A percentile compares a stretch with the other conserved stretches of the same genome.
Conservation (phyloP, 2,329 filamentous ascomycete genomes). For the Rasamsonia emersonii region DNA sequence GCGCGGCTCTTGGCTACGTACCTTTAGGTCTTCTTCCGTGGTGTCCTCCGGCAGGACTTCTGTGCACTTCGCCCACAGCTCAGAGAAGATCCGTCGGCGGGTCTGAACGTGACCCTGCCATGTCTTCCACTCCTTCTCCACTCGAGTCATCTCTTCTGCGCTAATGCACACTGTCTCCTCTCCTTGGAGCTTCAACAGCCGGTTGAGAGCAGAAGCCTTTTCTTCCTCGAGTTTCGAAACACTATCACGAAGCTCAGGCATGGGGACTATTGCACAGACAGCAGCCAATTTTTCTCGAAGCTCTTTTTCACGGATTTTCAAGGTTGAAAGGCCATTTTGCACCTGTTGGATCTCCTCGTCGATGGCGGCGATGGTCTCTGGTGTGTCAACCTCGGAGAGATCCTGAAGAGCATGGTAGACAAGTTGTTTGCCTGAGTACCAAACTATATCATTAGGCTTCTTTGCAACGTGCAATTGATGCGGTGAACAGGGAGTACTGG, state of each 20-base stretch:
- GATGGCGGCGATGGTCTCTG: constrained; percentile 42
- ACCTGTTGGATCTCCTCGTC: constrained; percentile 42
- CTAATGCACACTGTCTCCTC: constrained; percentile 35
- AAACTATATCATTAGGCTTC: background rate
- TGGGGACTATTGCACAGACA: constrained; percentile 42
- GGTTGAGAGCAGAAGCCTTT: constrained; percentile 30
- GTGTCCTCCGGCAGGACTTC: constrained; percentile 41
- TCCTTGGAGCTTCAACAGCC: constrained; percentile 32
- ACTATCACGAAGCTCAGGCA: constrained; percentile 39
- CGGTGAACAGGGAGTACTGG: constrained; percentile 3
- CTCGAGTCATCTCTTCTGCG: constrained; percentile 38
- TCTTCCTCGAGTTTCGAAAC: constrained; percentile 39
- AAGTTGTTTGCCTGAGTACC: constrained; percentile 47
- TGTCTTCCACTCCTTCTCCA: constrained; percentile 39
- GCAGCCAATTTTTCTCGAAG: constrained; percentile 40
- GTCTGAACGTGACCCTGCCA: constrained; percentile 33
- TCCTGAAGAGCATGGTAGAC: constrained; percentile 53
- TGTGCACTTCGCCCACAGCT: constrained; percentile 44
- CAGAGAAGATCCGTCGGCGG: constrained; percentile 41
- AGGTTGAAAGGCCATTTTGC: constrained; percentile 34
- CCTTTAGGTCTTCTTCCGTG: constrained; percentile 43
- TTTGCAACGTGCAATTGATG: background rate
- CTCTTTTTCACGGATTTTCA: constrained; percentile 41
- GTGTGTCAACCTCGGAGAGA: constrained; percentile 38
- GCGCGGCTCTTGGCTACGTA: too few species aligned